Conservation (phyloP, 2,329 filamentous ascomycete genomes). For the Trichoderma polysporum region DNA sequence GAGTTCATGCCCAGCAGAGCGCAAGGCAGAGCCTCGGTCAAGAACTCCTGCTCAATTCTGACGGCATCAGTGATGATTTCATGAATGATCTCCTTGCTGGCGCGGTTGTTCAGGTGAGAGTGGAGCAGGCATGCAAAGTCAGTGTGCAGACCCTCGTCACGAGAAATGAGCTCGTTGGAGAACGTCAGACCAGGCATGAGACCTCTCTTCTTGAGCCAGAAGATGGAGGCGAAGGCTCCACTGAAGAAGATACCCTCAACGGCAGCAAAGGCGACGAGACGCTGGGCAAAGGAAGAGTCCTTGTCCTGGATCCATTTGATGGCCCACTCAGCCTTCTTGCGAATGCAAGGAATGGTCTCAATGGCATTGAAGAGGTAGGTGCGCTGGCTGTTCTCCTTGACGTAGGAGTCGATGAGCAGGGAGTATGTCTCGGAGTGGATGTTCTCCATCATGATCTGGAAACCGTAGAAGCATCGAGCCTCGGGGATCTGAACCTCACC, state of each 20-base stretch:
- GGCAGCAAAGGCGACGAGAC: slow-evolving; percentile 93
- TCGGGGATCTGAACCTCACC: slow-evolving; percentile 95
- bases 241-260: slow-evolving; percentile 99
- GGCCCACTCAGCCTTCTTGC: slow-evolving; percentile 98
- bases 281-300: slow-evolving; percentile 91
- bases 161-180: slow-evolving; percentile 99
- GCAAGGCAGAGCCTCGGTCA: slow-evolving; percentile 91
- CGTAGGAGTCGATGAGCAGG: slow-evolving; percentile 97
- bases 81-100: slow-evolving; percentile 75
- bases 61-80: slow-evolving; percentile 95
- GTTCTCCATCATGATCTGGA: slow-evolving; percentile 99
- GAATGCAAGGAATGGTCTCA: slow-evolving; percentile 97
- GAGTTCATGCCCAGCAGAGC: slow-evolving; percentile 97
- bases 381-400: slow-evolving; percentile 94
- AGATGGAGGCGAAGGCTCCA: slow-evolving; percentile 97
- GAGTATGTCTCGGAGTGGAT: slow-evolving; percentile 99
- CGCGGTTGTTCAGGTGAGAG: slow-evolving; percentile 94
- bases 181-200: slow-evolving; percentile 98
- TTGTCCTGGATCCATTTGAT: slow-evolving; percentile 92
- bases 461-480: slow-evolving; percentile 99
- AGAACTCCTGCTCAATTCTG: slow-evolving; percentile 92
- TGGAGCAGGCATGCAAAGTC: slow-evolving; percentile 98
- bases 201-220: slow-evolving; percentile 99
- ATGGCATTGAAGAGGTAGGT: slow-evolving; percentile 97
- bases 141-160: slow-evolving; percentile 98